These are phyloP conservation scores for Vitis labrusca DNA, from an alignment of 164 flowering plant species.

Conservation along the genomic window DNA sequence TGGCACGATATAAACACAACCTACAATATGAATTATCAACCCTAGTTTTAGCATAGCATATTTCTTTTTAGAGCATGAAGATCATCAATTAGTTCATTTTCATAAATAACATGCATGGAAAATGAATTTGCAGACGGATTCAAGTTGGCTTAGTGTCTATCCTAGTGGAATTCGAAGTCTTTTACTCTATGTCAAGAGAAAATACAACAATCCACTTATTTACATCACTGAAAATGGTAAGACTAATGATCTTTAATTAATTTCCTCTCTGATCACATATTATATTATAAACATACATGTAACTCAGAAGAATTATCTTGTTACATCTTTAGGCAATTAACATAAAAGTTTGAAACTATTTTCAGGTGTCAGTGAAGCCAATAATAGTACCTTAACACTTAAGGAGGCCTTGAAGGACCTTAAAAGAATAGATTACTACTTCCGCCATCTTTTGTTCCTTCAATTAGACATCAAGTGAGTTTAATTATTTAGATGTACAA, in stretches of 20 bases:
- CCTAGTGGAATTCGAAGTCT: slow-evolving; percentile 48
- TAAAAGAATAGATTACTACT: slow-evolving; percentile 26
- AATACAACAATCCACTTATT: slow-evolving; percentile 41
- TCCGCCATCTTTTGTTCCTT: slow-evolving; percentile 25
- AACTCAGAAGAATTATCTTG: neutral
- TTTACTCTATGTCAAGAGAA: slow-evolving; percentile 33
- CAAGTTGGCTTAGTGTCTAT: slow-evolving; percentile 38
- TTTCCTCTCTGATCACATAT: no score
- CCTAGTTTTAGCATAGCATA: neutral
- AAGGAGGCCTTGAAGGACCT: slow-evolving; percentile 3
- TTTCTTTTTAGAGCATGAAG: neutral
- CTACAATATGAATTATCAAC: no score
- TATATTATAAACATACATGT: no score
- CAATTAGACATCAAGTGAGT: slow-evolving; percentile 28
- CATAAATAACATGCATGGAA: no score
- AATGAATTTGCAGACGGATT: slow-evolving; percentile 31
- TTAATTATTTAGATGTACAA: neutral
- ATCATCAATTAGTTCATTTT: neutral
- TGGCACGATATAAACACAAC: no score
- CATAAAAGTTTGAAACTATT: neutral
- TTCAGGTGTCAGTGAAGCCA: slow-evolving; percentile 16
- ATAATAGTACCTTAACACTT: slow-evolving; percentile 14
- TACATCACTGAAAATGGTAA: slow-evolving; percentile 65
- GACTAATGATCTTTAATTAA: no score
- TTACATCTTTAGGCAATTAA: neutral